phyloP scores from a whole-genome alignment of 768 basidiomycete species.

The Lactarius indigo region DNA sequence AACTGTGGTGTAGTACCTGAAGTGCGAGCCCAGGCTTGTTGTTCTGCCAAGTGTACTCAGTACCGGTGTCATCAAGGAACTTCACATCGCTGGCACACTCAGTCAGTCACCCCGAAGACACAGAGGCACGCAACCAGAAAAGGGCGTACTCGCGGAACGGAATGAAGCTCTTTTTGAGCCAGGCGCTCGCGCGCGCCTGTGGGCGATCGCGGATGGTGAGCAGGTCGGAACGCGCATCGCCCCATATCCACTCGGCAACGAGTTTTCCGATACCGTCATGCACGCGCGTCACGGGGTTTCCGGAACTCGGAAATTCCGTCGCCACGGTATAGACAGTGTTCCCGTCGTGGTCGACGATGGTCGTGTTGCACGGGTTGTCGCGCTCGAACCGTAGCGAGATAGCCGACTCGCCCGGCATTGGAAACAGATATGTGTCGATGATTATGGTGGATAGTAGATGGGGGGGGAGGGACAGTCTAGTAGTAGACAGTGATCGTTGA shows the following conservation, averaged over 20 bases:
- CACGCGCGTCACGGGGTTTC: slow-evolving; percentile 18
- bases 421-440: neutral
- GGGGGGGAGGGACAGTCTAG: neutral
- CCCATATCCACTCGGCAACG: slow-evolving; percentile 26
- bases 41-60: slow-evolving; percentile 22
- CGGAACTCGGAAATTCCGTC: slow-evolving; percentile 17
- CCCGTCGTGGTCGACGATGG: slow-evolving; percentile 18
- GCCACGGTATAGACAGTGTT: slow-evolving; percentile 19
- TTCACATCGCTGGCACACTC: slow-evolving; percentile 11
- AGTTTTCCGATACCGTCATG: slow-evolving; percentile 16
- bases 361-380: slow-evolving; percentile 26
- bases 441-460: neutral
- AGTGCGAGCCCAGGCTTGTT: slow-evolving; percentile 18
- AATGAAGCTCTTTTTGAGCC: slow-evolving; percentile 25
- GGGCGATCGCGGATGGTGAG: slow-evolving; percentile 20
- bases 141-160: slow-evolving; percentile 20
- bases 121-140: neutral
- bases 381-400: slow-evolving; percentile 13
- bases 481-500: neutral
- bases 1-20: slow-evolving; percentile 9
- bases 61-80: slow-evolving; percentile 18
- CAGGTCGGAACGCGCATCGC: slow-evolving; percentile 24
- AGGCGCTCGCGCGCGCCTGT: slow-evolving; percentile 15
- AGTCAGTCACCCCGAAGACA: neutral
- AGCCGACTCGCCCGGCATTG: neutral